phyloP scores from a whole-genome alignment of 1,284 basidiomycete genomes.

The Trichosporon inkin region DNA sequence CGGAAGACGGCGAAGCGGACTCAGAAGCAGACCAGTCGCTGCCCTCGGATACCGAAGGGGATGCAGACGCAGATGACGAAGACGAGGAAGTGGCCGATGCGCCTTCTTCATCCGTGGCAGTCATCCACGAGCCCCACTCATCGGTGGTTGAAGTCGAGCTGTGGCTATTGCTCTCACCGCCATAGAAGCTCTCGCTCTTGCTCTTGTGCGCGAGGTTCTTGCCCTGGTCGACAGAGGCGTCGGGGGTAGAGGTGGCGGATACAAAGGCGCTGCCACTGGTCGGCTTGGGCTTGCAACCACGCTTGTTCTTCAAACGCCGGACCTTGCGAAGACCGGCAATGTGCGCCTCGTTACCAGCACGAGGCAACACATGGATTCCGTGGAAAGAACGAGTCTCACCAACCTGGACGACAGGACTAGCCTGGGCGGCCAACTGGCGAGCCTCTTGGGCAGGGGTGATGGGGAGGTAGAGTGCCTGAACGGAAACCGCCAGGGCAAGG shows the following conservation, averaged over 20 bases:
- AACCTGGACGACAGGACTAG: slow-evolving; percentile 3
- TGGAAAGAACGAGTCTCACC: slow-evolving; percentile 6
- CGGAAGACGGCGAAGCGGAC: neutral
- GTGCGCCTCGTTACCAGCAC: slow-evolving; percentile 1
- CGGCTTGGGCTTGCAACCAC: neutral
- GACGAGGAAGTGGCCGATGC: neutral
- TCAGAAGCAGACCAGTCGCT: neutral
- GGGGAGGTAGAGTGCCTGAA: neutral
- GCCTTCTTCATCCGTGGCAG: neutral
- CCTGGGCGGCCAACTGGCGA: neutral
- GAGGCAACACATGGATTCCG: neutral
- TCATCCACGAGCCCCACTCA: slow-evolving; percentile 1
- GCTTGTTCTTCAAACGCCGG: slow-evolving; percentile 7
- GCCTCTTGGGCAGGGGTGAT: neutral
- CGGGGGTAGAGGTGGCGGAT: neutral
- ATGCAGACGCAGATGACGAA: neutral
- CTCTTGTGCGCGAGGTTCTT: slow-evolving; percentile 5
- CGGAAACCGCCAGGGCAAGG: slow-evolving; percentile 5
- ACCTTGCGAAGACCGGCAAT: slow-evolving; percentile 10
- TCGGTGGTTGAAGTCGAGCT: neutral
- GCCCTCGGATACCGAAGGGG: neutral
- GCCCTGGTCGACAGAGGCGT: neutral
- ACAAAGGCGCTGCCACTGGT: neutral
- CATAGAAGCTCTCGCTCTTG: neutral
- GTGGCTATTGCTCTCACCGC: neutral